Evolutionary conservation across 345 rosid genomes (phyloP).

Genomic region (Trapa bicornis): DNA sequence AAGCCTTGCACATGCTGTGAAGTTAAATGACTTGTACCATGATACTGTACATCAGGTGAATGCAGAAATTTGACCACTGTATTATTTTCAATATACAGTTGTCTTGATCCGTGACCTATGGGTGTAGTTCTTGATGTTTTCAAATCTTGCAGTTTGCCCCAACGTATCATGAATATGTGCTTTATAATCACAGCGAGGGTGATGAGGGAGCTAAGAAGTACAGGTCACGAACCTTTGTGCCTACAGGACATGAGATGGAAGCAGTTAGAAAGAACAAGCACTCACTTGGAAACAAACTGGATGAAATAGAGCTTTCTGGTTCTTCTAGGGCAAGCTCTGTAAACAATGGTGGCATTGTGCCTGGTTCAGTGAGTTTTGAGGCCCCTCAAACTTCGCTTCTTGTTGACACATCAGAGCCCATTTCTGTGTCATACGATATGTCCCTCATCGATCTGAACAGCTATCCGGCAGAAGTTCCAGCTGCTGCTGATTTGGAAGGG

Average conservation of each 20-base stretch:
- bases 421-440: conserved; percentile 55
- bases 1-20: conserved; percentile 83
- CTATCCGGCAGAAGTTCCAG: conserved; percentile 67
- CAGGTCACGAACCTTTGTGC: conserved; percentile 87
- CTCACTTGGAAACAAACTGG: conserved; percentile 57
- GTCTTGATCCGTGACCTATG: neutral
- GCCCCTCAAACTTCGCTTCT: conserved; percentile 61
- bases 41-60: conserved; percentile 96
- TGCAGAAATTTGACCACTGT: neutral
- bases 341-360: conserved; percentile 10
- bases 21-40: conserved; percentile 88
- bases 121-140: conserved; percentile 12
- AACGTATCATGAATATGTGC: conserved; percentile 92
- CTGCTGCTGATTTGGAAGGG: conserved; percentile 48
- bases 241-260: conserved; percentile 97
- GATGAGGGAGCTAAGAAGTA: conserved; percentile 86
- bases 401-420: conserved; percentile 44
- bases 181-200: conserved; percentile 75
- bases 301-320: conserved; percentile 63
- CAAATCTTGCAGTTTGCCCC: conserved; percentile 71
- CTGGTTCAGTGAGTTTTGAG: conserved; percentile 31
- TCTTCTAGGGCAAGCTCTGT: conserved; percentile 60
- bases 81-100: neutral
- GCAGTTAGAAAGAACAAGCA: conserved; percentile 67
- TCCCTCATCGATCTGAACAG: conserved; percentile 75